These are phyloP conservation scores for Tetrapisispora iriomotensis DNA, from an alignment of 805 yeast species.

Conservation along the genomic window DNA sequence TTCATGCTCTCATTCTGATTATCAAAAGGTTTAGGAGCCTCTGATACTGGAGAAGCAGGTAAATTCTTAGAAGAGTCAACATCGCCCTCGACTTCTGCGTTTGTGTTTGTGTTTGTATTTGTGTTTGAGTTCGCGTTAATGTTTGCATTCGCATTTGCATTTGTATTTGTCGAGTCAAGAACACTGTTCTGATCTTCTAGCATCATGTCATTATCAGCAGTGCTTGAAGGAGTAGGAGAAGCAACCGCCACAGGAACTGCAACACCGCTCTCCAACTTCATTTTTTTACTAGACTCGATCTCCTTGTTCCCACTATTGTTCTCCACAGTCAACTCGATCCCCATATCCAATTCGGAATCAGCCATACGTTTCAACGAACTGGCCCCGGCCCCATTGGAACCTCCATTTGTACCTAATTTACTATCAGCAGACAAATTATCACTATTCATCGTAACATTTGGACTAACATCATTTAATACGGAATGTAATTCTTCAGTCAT, in stretches of 20 bases:
- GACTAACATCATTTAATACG: background rate
- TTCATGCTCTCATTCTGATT: background rate
- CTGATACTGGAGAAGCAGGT: slow-evolving; percentile 2
- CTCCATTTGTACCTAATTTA: background rate
- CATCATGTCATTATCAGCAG: background rate
- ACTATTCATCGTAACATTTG: background rate
- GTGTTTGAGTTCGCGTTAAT: background rate
- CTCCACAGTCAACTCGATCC: too few relatives aligned
- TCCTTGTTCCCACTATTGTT: too few relatives aligned
- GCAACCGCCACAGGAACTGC: background rate
- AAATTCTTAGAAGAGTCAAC: background rate
- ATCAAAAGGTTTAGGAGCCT: slow-evolving; percentile 1
- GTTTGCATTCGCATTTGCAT: background rate
- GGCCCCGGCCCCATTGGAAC: too few relatives aligned
- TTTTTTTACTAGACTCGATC: background rate
- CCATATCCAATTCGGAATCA: too few relatives aligned
- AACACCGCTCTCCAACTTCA: background rate
- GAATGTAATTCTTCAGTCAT: slow-evolving; percentile 3
- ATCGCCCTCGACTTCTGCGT: background rate
- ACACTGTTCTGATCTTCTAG: background rate
- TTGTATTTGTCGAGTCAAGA: background rate
- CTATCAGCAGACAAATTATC: background rate
- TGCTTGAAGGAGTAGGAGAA: slow-evolving; percentile 1
- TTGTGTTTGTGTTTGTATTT: background rate
- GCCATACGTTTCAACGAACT: too few relatives aligned